Evolutionary conservation across 208 protist species (phyloP).

Genomic region (Acanthamoeba castellanii): DNA sequence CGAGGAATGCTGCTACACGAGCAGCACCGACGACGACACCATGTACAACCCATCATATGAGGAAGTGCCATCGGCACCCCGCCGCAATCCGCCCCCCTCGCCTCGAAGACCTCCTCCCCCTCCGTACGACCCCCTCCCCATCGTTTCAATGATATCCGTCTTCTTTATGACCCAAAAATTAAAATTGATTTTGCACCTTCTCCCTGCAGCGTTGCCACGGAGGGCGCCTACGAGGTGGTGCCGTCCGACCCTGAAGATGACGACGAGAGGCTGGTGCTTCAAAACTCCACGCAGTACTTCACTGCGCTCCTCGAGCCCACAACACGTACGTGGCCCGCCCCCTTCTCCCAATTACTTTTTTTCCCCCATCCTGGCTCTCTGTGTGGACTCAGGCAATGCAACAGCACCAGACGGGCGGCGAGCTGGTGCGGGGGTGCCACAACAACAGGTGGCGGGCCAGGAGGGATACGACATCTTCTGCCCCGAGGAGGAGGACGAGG

Average conservation of each 20-base stretch:
- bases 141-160: background rate
- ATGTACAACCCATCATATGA: background rate
- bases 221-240: background rate
- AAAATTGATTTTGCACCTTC: background rate
- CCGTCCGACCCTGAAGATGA: background rate
- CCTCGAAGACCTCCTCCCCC: background rate
- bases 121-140: background rate
- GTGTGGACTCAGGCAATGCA: background rate
- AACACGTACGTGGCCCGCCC: background rate
- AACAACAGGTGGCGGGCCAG: background rate
- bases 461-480: slow-evolving; percentile 23
- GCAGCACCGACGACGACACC: background rate
- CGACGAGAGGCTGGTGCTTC: background rate
- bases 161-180: background rate
- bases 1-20: slow-evolving; percentile 24
- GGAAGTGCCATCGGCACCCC: background rate
- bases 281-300: background rate
- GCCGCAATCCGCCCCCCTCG: background rate
- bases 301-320: background rate
- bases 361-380: background rate
- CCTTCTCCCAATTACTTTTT: background rate
- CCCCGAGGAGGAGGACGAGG: background rate
- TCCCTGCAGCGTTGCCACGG: background rate
- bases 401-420: background rate
- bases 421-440: background rate